These are phyloP conservation scores for Aspergillus proliferans DNA, from an alignment of 2,329 filamentous ascomycete genomes.

Conservation along the genomic window DNA sequence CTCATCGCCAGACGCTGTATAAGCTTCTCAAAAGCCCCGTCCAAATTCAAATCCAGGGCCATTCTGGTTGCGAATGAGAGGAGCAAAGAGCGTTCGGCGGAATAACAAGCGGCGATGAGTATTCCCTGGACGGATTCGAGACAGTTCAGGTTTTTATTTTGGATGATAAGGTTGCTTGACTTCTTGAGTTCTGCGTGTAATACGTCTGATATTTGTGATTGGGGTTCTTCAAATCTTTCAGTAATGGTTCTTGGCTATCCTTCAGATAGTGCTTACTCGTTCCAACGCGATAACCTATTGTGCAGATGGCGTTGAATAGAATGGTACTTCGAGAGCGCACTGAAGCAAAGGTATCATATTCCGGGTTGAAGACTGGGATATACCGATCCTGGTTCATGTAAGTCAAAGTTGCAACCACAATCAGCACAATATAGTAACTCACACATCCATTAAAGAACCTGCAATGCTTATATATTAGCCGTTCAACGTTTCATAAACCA, in stretches of 20 bases:
- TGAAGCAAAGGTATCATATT: slow-evolving; percentile 41
- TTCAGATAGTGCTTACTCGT: slow-evolving; percentile 12
- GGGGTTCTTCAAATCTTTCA: slow-evolving; percentile 14
- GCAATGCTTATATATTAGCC: not conserved
- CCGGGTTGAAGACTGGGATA: slow-evolving; percentile 45
- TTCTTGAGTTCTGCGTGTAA: slow-evolving; percentile 40
- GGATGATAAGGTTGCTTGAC: slow-evolving; percentile 42
- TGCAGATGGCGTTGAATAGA: slow-evolving; percentile 48
- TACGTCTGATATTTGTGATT: slow-evolving; percentile 35
- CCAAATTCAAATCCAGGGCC: slow-evolving; percentile 45
- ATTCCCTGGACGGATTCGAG: slow-evolving; percentile 50
- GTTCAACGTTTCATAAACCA: too few relatives aligned
- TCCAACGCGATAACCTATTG: slow-evolving; percentile 46
- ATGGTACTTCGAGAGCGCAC: slow-evolving; percentile 45
- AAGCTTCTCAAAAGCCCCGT: slow-evolving; percentile 39
- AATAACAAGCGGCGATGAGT: slow-evolving; percentile 48
- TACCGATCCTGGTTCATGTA: slow-evolving; percentile 36
- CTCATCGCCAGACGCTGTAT: slow-evolving; percentile 23
- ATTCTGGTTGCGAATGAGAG: slow-evolving; percentile 47
- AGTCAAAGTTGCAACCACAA: not conserved
- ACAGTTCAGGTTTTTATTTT: slow-evolving; percentile 31
- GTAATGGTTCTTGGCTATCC: not conserved
- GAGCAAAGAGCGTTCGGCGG: slow-evolving; percentile 46
- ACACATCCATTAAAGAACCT: slow-evolving; percentile 36
- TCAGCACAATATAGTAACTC: slow-evolving; percentile 5